phyloP scores from a whole-genome alignment of 768 basidiomycete species.

The Vishniacozyma victoriae region DNA sequence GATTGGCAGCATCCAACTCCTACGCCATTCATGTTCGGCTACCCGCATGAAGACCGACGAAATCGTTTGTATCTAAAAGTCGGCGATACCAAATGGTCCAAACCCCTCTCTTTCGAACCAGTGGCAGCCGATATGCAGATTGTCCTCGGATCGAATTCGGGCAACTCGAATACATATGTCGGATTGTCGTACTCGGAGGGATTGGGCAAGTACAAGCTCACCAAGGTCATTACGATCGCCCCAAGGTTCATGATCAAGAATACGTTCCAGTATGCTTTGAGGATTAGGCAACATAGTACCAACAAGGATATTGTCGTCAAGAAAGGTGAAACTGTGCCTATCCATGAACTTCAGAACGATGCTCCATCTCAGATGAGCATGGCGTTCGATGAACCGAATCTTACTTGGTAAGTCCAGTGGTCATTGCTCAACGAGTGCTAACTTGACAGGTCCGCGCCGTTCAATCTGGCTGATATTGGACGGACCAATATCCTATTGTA shows the following conservation, averaged over 20 bases:
- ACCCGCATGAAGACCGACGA: slow-evolving; percentile 63
- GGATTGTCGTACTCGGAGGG: slow-evolving; percentile 92
- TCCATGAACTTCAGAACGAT: slow-evolving; percentile 60
- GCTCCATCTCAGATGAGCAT: slow-evolving; percentile 70
- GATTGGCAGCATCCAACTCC: slow-evolving; percentile 48
- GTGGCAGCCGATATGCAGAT: slow-evolving; percentile 84
- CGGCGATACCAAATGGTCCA: slow-evolving; percentile 82
- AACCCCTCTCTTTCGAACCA: slow-evolving; percentile 86
- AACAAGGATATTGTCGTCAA: slow-evolving; percentile 58
- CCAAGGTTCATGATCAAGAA: slow-evolving; percentile 91
- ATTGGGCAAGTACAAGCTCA: slow-evolving; percentile 92
- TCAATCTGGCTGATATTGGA: slow-evolving; percentile 89
- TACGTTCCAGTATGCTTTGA: slow-evolving; percentile 61
- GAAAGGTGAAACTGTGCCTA: slow-evolving; percentile 63
- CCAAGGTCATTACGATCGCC: slow-evolving; percentile 83
- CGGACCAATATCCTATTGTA: slow-evolving; percentile 45
- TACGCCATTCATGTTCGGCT: slow-evolving; percentile 82
- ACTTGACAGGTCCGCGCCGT: slow-evolving; percentile 71
- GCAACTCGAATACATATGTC: slow-evolving; percentile 62
- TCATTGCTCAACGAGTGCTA: too few species aligned
- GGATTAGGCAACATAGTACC: slow-evolving; percentile 81
- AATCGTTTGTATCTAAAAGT: slow-evolving; percentile 78
- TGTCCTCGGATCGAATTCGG: slow-evolving; percentile 60
- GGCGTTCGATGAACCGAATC: slow-evolving; percentile 76
- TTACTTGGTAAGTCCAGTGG: slow-evolving; percentile 46